Base-by-base conservation (phyloP, 306 rosid species). In the Betula pendula region DNA sequence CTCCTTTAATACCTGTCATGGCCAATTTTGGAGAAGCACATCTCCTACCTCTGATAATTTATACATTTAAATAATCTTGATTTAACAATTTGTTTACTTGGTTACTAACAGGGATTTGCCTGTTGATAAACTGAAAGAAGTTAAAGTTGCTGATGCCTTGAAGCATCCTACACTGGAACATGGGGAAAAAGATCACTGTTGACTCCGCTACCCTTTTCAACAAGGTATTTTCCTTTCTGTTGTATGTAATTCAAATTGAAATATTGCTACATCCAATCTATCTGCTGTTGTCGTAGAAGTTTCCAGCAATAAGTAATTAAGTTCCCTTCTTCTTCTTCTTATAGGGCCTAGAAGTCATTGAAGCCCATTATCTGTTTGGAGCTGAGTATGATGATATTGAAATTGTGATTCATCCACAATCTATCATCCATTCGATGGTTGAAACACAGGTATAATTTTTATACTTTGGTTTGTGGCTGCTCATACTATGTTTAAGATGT, bases 131-230 rank as follows among this genome's bases (percentile, higher is more conserved):
- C 84, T 95, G 73, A 92, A 92, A 87, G 99, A 92, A 22, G 99
- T 92, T 76, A 95, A 89, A 81, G 99, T 95, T 73, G 97, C 98
- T 60, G 99, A 95, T 85, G 97, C 99, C 47, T 85, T 95, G 83
- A 95, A 95, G 75, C 99, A 95, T 87, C 99, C 99, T 8, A 95
- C n/a, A 95, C 92, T 95, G 99, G 99, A 92, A 71, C 82, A 95
- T 95, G 99, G 99, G 99, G 53, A 95, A 95, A 77, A 95, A 95
- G 87, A 95, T 95, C 50, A 95, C 99, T n/a, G 98, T 95, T 70
- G 99, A 95, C 84, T 95, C 99, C 45, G 99, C 99, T 80, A 95
- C 99, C 24, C 98, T 95, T 65, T 95, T 95, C 91, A 95, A 95
- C 58, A 95, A 95, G 97, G 97, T 95, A 67, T 82, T 38, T 52